Base-by-base conservation (phyloP, 2,329 filamentous ascomycete species). In the Diplodia intermedia region DNA sequence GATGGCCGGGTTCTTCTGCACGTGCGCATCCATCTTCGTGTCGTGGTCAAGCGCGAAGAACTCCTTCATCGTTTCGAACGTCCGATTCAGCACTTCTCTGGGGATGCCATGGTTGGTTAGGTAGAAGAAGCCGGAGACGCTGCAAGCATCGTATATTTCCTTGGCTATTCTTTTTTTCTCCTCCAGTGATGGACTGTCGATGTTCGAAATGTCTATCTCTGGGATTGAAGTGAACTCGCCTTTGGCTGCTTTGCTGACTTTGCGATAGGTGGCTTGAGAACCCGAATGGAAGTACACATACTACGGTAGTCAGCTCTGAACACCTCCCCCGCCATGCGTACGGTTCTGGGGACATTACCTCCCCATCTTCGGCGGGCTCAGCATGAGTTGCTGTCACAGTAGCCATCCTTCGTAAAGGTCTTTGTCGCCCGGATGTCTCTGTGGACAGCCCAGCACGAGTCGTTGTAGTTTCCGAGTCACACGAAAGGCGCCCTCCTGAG, bases 261-360 rank as follows among this genome's bases (percentile, higher is more conserved):
- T 63, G 29, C 60, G 43, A 33, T 63, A 63, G 60, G 60, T 63
- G 9, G 60, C 60, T 29, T 53, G 47, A 26, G 60, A 63, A 6
- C 60, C 60, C n/a, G 60, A 63, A n/a, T 63, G 60, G 60, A 63
- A 63, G 47, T 63, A 63, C 47, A 63, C 60, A 29, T 63, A 63
- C 60, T 63, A n/a, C 12, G 18, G 6, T 9, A 26, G 29, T 63
- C n/a, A 63, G 47, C 60, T 23, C 23, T 26, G 18, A 11, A n/a
- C 6, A 20, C 9, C 20, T 23, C 23, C n/a, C 29, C 14, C 26
- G 2, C 20, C 4, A 20, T 18, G 12, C 14, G 29, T 8, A 38
- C 36, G 9, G 3, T 14, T 38, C 3, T n/a, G 23, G 23, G 36
- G n/a, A 15, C 8, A 23, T 43, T 53, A 63, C 60, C 60, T 63